Conservation (phyloP, 2,329 filamentous ascomycete genomes). For the Plenodomus tracheiphilus region DNA sequence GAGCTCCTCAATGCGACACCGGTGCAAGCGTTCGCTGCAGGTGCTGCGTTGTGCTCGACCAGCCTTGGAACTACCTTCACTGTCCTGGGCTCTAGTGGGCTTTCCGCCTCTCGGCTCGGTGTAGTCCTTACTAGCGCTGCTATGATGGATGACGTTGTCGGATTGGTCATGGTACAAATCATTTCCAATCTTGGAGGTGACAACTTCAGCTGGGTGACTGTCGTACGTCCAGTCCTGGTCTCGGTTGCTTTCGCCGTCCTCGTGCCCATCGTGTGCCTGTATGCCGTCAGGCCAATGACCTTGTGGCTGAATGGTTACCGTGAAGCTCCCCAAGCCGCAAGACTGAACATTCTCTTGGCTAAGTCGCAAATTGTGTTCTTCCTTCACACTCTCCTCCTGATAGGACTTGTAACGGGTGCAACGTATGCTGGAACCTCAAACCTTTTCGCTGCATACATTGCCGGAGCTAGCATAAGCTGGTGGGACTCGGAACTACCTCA, state of each 20-base stretch:
- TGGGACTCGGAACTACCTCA: conserved; percentile 54
- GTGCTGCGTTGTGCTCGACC: conserved; percentile 73
- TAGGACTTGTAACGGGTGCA: conserved; percentile 55
- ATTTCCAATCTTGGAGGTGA: conserved; percentile 65
- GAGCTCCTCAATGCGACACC: conserved; percentile 55
- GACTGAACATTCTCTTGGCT: conserved; percentile 28
- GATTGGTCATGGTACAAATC: conserved; percentile 75
- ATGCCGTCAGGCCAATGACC: conserved; percentile 50
- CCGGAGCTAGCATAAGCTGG: conserved; percentile 63
- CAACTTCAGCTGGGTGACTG: conserved; percentile 45
- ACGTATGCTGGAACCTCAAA: conserved; percentile 66
- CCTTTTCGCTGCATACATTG: conserved; percentile 63
- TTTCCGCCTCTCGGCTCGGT: conserved; percentile 60
- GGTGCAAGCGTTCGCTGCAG: conserved; percentile 71
- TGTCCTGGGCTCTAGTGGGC: conserved; percentile 63
- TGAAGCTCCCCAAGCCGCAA: conserved; percentile 16
- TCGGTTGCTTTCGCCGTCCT: conserved; percentile 57
- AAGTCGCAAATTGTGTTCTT: conserved; percentile 46
- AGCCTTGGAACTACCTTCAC: conserved; percentile 73
- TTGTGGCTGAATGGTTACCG: conserved; percentile 39
- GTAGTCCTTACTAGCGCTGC: conserved; percentile 71
- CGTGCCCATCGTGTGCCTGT: conserved; percentile 54
- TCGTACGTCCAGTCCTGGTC: conserved; percentile 57
- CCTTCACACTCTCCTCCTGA: conserved; percentile 55
- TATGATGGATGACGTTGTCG: conserved; percentile 81